phyloP scores from a whole-genome alignment of 1,139 yeast genomes.

The Geotrichum histeridarum region DNA sequence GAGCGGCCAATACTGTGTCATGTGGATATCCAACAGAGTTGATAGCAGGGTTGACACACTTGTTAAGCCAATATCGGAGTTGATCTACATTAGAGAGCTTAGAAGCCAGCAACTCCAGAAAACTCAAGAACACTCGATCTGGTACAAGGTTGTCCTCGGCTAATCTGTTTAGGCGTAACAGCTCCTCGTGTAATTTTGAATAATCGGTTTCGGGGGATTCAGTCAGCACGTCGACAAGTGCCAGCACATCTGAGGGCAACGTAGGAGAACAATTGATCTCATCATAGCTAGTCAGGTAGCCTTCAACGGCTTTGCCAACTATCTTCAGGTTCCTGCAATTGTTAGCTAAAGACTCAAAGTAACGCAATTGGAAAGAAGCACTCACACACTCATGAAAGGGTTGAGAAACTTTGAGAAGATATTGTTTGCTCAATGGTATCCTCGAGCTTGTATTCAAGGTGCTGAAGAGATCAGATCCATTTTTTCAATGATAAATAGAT shows the following conservation, averaged over 20 bases:
- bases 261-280: too few species aligned
- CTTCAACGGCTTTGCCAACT: constrained; percentile 21
- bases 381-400: too few species aligned
- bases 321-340: constrained; percentile 21
- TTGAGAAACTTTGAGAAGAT: too few species aligned
- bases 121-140: constrained; percentile 44
- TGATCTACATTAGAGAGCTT: constrained; percentile 42
- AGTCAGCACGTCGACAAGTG: too few species aligned
- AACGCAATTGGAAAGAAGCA: too few species aligned
- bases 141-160: constrained; percentile 35
- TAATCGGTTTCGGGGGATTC: too few species aligned
- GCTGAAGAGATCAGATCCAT: too few species aligned
- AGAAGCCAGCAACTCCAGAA: constrained; percentile 42
- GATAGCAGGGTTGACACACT: constrained; percentile 51
- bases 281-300: too few species aligned
- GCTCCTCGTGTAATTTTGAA: constrained; percentile 45
- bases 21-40: constrained; percentile 53
- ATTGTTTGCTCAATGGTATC: too few species aligned
- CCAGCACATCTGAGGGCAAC: too few species aligned
- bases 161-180: constrained; percentile 44
- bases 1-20: constrained; percentile 41
- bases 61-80: constrained; percentile 48
- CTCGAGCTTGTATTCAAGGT: too few species aligned
- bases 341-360: not conserved
- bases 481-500: too few species aligned